Evolutionary conservation across 2,329 filamentous ascomycete species (phyloP).

Genomic region (Calonectria fujianensis): DNA sequence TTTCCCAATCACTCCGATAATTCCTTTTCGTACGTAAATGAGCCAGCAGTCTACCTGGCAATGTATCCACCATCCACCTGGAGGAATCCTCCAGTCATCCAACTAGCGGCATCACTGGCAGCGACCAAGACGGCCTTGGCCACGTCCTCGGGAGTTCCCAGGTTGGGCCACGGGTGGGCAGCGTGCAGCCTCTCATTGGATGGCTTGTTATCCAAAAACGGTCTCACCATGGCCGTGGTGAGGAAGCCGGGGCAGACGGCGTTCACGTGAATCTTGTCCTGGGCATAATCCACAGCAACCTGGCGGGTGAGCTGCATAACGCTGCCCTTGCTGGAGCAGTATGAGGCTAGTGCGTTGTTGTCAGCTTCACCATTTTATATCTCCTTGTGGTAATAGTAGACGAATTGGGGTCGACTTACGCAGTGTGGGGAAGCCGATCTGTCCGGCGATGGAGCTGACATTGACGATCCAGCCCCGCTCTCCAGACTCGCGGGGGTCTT

Average conservation of each 20-base stretch:
- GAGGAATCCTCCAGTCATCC: conserved; percentile 9
- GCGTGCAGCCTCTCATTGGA: not conserved
- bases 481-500: not conserved
- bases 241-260: conserved; percentile 2
- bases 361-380: not conserved
- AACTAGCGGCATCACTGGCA: not conserved
- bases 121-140: conserved; percentile 5
- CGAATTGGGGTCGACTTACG: not conserved
- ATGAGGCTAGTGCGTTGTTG: not conserved
- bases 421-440: not conserved
- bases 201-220: not conserved
- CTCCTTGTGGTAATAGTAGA: not conserved
- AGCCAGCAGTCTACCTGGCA: not conserved
- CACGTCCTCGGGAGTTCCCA: not conserved
- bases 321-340: conserved; percentile 5
- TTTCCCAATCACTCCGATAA: not conserved
- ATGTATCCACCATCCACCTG: conserved; percentile 1
- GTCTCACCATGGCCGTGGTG: not conserved
- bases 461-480: conserved; percentile 11
- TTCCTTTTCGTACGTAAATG: not conserved
- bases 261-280: conserved; percentile 15
- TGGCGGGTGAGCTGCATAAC: conserved; percentile 5
- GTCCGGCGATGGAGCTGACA: not conserved
- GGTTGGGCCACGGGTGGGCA: not conserved
- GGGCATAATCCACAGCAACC: not conserved